Evolutionary conservation across 208 protist genomes (phyloP).

Genomic region (Trypanosomatidae sp.): DNA sequence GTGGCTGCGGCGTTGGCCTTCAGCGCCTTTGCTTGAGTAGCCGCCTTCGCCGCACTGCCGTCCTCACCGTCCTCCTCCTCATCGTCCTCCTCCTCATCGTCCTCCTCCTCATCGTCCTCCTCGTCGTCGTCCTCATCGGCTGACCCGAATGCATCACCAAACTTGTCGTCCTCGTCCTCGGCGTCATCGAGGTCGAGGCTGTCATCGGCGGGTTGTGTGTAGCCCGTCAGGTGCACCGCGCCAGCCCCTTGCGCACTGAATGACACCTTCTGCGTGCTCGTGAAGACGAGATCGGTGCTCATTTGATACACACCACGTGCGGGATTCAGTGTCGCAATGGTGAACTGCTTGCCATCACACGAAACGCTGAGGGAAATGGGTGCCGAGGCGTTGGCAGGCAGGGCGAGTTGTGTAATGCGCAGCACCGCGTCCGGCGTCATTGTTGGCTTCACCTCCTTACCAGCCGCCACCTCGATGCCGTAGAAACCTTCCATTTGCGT

Average conservation of each 20-base stretch:
- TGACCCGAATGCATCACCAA: conserved; percentile 9
- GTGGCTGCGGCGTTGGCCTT: background rate
- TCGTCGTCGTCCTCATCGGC: conserved; percentile 14
- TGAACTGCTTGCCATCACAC: conserved; percentile 83
- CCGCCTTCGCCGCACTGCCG: background rate
- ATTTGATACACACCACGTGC: conserved; percentile 73
- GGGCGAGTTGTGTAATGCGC: conserved; percentile 75
- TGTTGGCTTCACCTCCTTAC: conserved; percentile 70
- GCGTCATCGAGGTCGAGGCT: conserved; percentile 41
- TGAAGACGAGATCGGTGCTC: conserved; percentile 79
- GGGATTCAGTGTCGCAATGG: conserved; percentile 78
- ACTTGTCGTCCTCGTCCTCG: conserved; percentile 20
- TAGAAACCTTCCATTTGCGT: conserved; percentile 80
- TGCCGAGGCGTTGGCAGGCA: conserved; percentile 64
- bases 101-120: conserved; percentile 21
- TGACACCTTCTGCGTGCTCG: conserved; percentile 52
- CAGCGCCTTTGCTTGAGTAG: background rate
- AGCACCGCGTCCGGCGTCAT: conserved; percentile 74
- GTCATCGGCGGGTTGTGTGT: conserved; percentile 71
- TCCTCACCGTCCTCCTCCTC: conserved; percentile 3
- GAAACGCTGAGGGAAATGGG: conserved; percentile 57
- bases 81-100: conserved; percentile 9
- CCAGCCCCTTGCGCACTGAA: conserved; percentile 63
- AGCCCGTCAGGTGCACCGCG: conserved; percentile 70
- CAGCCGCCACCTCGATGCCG: conserved; percentile 50